Conservation (phyloP, 2,329 filamentous ascomycete species). For the Aspergillus latus region DNA sequence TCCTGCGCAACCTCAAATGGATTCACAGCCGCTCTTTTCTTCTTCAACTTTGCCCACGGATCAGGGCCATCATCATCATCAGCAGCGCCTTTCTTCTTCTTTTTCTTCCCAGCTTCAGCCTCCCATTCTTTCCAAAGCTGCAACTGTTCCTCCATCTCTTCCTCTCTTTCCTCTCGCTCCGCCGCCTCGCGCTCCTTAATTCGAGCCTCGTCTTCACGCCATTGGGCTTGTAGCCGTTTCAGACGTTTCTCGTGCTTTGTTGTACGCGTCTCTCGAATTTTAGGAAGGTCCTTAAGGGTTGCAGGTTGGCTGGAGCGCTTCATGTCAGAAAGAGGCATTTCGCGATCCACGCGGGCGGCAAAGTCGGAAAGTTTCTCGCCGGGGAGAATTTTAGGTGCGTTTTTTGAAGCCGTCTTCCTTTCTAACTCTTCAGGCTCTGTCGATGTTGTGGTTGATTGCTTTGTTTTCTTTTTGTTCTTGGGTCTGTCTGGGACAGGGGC, state of each 20-base stretch:
- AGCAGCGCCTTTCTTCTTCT: constrained; percentile 43
- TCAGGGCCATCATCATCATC: constrained; percentile 61
- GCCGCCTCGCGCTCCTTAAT: constrained; percentile 48
- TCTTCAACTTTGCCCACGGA: constrained; percentile 74
- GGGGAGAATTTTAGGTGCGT: constrained; percentile 68
- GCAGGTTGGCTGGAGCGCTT: constrained; percentile 52
- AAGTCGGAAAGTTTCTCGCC: constrained; percentile 84
- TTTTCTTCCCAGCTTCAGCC: constrained; percentile 53
- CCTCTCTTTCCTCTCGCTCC: constrained; percentile 66
- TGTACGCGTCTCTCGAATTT: constrained; percentile 56
- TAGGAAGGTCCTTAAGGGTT: constrained; percentile 25
- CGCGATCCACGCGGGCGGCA: constrained; percentile 76
- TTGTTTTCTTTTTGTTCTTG: background rate
- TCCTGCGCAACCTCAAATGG: constrained; percentile 63
- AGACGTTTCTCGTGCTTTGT: constrained; percentile 86
- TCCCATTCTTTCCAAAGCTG: constrained; percentile 65
- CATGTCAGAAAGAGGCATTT: constrained; percentile 73
- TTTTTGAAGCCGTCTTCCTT: background rate
- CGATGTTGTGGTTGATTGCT: background rate
- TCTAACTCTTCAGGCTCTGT: constrained; percentile 1
- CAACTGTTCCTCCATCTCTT: constrained; percentile 61
- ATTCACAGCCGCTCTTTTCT: constrained; percentile 39
- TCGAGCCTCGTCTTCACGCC: constrained; percentile 52
- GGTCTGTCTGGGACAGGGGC: constrained; percentile 23
- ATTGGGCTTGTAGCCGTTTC: constrained; percentile 57